Evolutionary conservation across 2,329 filamentous ascomycete species (phyloP), one percentile per base, ranked within the genome.

Genomic region (Fusarium burgessii): DNA sequence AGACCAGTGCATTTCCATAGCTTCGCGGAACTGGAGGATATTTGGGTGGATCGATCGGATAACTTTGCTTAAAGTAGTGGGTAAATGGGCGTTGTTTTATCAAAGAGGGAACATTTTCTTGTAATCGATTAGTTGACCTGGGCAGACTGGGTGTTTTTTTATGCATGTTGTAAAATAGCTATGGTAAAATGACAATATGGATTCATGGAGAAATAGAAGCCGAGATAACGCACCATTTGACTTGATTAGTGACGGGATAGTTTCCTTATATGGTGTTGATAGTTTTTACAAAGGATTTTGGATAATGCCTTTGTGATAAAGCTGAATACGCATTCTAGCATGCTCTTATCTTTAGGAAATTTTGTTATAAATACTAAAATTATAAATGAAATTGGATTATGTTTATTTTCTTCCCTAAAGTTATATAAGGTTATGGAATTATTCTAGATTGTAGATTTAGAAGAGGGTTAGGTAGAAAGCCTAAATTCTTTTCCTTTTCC

Each of bases 1-100:
- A 90, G 96, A 29, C 95, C 95, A 18, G 85, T 98, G 60, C 96
- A 99, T 84, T 99, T 99, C 88, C 92, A 95, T 80, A 97, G 94
- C 82, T 99, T 99, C 83, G 94, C 95, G 2, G 95, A 99, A 85
- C 83, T 99, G 79, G 96, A 99, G 84, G 95, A 99, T 82, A 93
- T 97, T 43, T 97, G 95, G 90, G 95, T 98, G 49, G 96, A 99
- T 81, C 88, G 94, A 77, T 90, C 90, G 71, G 95, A 99, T 84
- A 95, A 95, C 80, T 97, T 99, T 84, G 95, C 94, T 76, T 98
- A 88, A 51, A 86, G 61, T 46, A 55, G 62, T 64, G 73, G 62
- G 66, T 45, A 64, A 66, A 59, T 32, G 62, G 74, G 74, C 74
- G 74, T 75, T 76, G 49, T 62, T 65, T 63, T 66, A 43, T 63